These are phyloP conservation scores for Entophlyctis luteolus DNA, from an alignment of 192 early-diverging fungal genomes.

Conservation along the genomic window DNA sequence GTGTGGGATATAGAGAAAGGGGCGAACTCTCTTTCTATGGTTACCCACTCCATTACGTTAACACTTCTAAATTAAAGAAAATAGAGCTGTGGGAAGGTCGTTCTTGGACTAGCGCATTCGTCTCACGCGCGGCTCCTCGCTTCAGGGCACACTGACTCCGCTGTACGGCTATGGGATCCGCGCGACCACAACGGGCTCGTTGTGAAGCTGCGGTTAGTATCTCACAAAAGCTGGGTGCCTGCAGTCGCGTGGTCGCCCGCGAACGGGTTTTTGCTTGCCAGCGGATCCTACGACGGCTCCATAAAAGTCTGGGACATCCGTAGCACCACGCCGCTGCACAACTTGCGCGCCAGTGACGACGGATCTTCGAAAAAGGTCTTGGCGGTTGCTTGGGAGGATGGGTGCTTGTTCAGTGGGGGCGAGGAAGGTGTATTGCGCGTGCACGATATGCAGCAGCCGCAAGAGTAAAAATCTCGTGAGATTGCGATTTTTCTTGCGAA, in stretches of 20 bases:
- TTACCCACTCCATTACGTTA: constrained; percentile 19
- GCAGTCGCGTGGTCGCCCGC: constrained; percentile 79
- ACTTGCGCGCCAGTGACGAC: constrained; percentile 47
- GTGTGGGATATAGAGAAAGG: constrained; percentile 82
- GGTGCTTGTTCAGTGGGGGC: constrained; percentile 67
- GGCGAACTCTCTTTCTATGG: constrained; percentile 71
- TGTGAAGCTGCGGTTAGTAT: constrained; percentile 71
- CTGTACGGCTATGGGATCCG: constrained; percentile 88
- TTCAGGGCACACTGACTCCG: constrained; percentile 81
- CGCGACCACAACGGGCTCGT: constrained; percentile 57
- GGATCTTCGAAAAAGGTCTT: constrained; percentile 58
- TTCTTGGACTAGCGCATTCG: constrained; percentile 73
- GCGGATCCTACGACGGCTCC: constrained; percentile 81
- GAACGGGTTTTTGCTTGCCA: constrained; percentile 69
- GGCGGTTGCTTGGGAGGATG: constrained; percentile 65
- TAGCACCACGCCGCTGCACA: constrained; percentile 78
- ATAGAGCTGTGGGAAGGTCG: constrained; percentile 83
- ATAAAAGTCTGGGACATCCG: constrained; percentile 94
- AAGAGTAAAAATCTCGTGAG: too few species aligned
- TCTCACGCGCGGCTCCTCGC: constrained; percentile 65
- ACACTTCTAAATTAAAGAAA: not conserved
- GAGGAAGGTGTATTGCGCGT: constrained; percentile 68
- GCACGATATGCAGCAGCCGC: constrained; percentile 27
- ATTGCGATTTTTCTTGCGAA: too few species aligned
- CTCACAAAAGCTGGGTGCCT: constrained; percentile 82